These are phyloP conservation scores for Vachellia collinsii DNA, from an alignment of 306 rosid genomes.

Conservation along the genomic window DNA sequence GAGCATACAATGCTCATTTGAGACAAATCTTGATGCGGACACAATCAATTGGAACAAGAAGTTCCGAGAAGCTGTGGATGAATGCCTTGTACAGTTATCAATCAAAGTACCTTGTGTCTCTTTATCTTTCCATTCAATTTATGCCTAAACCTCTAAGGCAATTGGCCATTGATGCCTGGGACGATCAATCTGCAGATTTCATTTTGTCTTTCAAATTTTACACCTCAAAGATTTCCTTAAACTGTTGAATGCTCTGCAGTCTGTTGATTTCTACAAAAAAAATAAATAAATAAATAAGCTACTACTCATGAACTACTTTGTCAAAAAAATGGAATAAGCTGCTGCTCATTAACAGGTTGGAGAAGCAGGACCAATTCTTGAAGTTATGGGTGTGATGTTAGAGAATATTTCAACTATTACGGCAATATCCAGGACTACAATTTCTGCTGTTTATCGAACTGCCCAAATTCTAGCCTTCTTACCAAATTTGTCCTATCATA, in stretches of 20 bases:
- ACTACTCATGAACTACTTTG: conserved; percentile 56
- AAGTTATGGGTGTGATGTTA: conserved; percentile 83
- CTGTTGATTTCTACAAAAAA: conserved; percentile 12
- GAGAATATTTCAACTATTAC: conserved; percentile 74
- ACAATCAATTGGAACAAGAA: conserved; percentile 66
- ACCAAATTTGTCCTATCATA: conserved; percentile 70
- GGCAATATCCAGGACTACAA: conserved; percentile 72
- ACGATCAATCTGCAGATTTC: conserved; percentile 16
- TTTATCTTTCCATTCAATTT: conserved; percentile 28
- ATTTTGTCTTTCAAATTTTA: conserved; percentile 24
- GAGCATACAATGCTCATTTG: conserved; percentile 72
- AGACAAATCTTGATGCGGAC: conserved; percentile 56
- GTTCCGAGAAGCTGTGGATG: conserved; percentile 74
- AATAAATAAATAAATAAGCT: conserved; percentile 34
- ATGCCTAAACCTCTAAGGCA: conserved; percentile 5
- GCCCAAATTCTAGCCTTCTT: conserved; percentile 88
- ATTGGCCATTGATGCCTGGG: conserved; percentile 27
- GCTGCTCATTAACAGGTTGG: conserved; percentile 71
- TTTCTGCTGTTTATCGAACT: conserved; percentile 67
- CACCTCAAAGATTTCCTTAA: background rate
- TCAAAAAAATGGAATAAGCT: conserved; percentile 32
- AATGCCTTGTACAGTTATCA: conserved; percentile 80
- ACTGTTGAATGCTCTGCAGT: background rate
- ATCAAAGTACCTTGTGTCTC: conserved; percentile 62
- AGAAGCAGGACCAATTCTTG: conserved; percentile 84